A percentile compares a stretch with the other conserved stretches of the same genome.
These are phyloP conservation scores for Puccinia novopanici DNA, from an alignment of 1,284 basidiomycete genomes.

Conservation along the genomic window DNA sequence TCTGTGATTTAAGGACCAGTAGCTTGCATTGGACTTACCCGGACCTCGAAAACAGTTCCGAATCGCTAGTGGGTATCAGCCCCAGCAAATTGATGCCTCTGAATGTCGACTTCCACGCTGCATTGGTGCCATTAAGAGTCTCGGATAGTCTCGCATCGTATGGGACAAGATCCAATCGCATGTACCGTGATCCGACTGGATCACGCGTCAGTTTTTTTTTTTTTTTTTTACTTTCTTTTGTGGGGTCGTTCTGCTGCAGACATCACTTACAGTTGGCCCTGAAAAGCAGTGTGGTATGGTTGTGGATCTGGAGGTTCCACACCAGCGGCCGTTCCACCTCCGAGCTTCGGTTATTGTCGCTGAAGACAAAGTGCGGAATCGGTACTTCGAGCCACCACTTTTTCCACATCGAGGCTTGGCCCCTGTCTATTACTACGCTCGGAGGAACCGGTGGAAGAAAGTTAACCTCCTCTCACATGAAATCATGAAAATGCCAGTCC, in stretches of 20 bases:
- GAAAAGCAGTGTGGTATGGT: slow-evolving; percentile 18
- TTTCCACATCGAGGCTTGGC: background rate
- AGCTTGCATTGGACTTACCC: background rate
- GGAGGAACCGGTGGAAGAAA: background rate
- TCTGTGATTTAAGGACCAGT: too few relatives aligned
- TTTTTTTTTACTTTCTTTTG: background rate
- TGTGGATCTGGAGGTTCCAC: slow-evolving; percentile 24
- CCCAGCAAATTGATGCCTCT: slow-evolving; percentile 26
- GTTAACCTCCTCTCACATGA: too few relatives aligned
- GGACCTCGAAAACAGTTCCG: slow-evolving; percentile 28
- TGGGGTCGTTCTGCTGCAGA: background rate
- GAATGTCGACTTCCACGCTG: slow-evolving; percentile 16
- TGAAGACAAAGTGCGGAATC: slow-evolving; percentile 36
- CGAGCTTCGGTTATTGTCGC: slow-evolving; percentile 37
- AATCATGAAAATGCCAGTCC: background rate
- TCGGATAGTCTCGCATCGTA: slow-evolving; percentile 8
- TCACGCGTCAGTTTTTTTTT: background rate
- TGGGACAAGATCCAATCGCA: slow-evolving; percentile 29
- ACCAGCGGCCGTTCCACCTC: slow-evolving; percentile 9
- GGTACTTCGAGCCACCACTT: background rate
- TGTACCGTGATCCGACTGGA: slow-evolving; percentile 31
- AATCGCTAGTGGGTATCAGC: slow-evolving; percentile 22
- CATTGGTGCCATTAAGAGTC: background rate
- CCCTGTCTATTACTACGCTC: slow-evolving; percentile 10
- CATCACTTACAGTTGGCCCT: slow-evolving; percentile 26